Evolutionary conservation across 345 rosid genomes (phyloP).

Genomic region (Balakata baccata): DNA sequence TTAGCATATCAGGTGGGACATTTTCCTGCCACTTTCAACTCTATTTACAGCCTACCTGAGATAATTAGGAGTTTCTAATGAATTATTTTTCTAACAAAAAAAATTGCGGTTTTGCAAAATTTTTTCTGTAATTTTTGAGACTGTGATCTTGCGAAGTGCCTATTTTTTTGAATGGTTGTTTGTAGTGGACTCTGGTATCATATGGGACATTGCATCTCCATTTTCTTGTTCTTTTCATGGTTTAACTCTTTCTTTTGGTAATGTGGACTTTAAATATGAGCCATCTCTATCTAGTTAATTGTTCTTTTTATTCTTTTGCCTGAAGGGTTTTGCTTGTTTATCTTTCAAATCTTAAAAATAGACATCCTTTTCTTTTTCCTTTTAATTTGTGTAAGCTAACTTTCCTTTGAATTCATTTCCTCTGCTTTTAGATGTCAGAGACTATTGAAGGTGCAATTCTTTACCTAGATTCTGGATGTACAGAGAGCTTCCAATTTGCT

Average conservation of each 20-base stretch:
- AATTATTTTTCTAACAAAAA: neutral
- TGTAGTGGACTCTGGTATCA: neutral
- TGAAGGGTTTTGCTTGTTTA: neutral
- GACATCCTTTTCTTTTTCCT: neutral
- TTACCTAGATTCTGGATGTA: conserved; percentile 89
- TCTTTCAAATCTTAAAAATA: neutral
- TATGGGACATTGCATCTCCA: neutral
- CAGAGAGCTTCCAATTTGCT: conserved; percentile 80
- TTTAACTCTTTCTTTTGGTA: neutral
- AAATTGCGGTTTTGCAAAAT: neutral
- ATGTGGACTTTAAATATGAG: neutral
- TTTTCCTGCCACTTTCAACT: no score
- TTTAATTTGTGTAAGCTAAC: neutral
- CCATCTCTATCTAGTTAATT: neutral
- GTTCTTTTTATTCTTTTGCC: neutral
- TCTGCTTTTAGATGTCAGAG: conserved; percentile 54
- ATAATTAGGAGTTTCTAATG: no score
- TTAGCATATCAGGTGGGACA: no score
- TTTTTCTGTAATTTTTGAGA: neutral
- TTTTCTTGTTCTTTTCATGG: neutral
- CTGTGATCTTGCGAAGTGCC: neutral
- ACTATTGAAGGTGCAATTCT: conserved; percentile 59
- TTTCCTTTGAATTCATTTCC: neutral
- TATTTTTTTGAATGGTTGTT: neutral
- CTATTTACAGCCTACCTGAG: no score